Evolutionary conservation across 2,329 filamentous ascomycete species (phyloP).

Genomic region (Sporothrix schenckii): DNA sequence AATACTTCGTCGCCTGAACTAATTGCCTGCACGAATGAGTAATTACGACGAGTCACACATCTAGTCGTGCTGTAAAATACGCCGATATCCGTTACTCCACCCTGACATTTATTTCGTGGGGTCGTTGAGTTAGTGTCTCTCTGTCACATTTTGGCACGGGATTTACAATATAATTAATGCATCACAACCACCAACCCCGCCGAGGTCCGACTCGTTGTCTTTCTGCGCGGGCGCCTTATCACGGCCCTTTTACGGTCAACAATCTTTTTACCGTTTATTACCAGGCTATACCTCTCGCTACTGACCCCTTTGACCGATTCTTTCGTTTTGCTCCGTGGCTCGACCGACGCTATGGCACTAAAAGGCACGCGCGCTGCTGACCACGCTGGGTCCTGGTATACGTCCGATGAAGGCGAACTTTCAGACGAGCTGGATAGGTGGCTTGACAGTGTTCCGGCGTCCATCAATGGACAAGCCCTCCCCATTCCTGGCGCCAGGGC

Average conservation of each 20-base stretch:
- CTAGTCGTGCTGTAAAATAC: no score
- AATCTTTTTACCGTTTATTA: neutral
- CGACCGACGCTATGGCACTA: constrained; percentile 30
- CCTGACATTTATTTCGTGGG: no score
- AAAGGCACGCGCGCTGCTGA: constrained; percentile 34
- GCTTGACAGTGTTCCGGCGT: constrained; percentile 70
- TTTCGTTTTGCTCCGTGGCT: neutral
- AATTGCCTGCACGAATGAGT: no score
- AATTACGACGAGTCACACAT: no score
- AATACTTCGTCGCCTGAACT: no score
- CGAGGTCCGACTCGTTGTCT: no score
- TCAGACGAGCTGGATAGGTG: constrained; percentile 71
- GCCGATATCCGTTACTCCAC: no score
- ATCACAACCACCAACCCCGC: neutral
- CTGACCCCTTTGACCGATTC: neutral
- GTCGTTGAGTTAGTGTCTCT: no score
- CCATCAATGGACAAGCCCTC: constrained; percentile 61
- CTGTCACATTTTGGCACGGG: no score
- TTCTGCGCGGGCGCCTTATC: no score
- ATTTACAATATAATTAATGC: no score
- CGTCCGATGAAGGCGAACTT: constrained; percentile 61
- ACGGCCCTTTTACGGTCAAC: neutral
- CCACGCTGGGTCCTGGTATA: constrained; percentile 91
- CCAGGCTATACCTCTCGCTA: neutral
- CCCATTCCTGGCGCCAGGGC: constrained; percentile 76